Evolutionary conservation across 495 filamentous ascomycete species (phyloP).

Genomic region (Rusavskia elegans): DNA sequence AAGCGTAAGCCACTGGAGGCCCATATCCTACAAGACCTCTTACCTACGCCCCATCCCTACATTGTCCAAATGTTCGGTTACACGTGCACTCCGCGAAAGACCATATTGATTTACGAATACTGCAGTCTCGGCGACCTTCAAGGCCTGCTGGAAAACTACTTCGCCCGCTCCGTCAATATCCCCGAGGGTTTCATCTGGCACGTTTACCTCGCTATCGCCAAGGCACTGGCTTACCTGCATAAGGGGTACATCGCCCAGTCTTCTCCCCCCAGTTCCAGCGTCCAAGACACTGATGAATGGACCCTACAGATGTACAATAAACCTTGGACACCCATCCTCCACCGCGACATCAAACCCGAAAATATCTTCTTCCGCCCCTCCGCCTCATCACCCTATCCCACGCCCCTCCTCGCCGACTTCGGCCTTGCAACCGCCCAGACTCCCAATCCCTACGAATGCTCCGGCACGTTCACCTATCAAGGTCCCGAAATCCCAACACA

Average conservation of each 20-base stretch:
- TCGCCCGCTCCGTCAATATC: background rate
- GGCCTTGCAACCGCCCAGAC: background rate
- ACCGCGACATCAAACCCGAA: conserved; percentile 3
- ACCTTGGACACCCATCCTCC: background rate
- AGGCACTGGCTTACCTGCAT: background rate
- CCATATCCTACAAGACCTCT: background rate
- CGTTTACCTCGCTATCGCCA: background rate
- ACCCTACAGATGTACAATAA: background rate
- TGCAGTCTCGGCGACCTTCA: background rate
- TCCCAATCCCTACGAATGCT: background rate
- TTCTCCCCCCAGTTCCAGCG: background rate
- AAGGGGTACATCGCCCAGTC: background rate
- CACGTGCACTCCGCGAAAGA: background rate
- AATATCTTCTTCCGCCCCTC: background rate
- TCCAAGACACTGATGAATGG: too few species aligned
- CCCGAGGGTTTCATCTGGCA: conserved; percentile 4
- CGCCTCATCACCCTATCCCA: background rate
- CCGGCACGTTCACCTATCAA: background rate
- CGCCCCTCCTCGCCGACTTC: background rate
- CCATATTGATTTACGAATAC: background rate
- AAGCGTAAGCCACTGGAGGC: background rate
- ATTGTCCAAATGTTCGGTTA: background rate
- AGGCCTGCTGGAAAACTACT: background rate
- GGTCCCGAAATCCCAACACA: background rate
- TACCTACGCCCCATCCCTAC: background rate